A percentile compares a stretch with the other conserved stretches of the same genome.
Evolutionary conservation across 495 filamentous ascomycete species (phyloP).

Genomic region (Xylaria acuta): DNA sequence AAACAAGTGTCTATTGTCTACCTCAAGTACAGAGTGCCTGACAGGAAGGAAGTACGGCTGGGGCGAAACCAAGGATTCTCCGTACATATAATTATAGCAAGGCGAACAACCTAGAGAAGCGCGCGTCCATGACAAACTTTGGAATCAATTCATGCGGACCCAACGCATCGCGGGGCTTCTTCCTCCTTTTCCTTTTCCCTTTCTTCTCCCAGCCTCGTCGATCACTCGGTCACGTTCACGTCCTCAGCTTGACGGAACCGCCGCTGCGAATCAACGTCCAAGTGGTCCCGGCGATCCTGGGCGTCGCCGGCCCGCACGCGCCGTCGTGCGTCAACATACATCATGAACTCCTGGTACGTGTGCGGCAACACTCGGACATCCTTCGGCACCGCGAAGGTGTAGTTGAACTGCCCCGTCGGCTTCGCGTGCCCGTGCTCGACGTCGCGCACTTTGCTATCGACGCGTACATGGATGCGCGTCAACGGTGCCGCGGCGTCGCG

Average conservation of each 20-base stretch:
- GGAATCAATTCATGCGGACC: neutral
- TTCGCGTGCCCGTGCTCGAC: conserved; percentile 78
- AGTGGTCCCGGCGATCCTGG: conserved; percentile 35
- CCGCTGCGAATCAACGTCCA: conserved; percentile 13
- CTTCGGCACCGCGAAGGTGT: conserved; percentile 79
- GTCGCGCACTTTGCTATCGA: conserved; percentile 78
- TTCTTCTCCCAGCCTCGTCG: neutral
- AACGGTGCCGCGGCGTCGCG: conserved; percentile 41
- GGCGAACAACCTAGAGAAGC: neutral
- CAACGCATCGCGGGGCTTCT: no score
- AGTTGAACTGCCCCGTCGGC: conserved; percentile 83
- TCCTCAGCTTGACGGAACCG: conserved; percentile 24
- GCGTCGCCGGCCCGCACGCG: conserved; percentile 52
- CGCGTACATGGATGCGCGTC: conserved; percentile 78
- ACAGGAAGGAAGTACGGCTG: neutral
- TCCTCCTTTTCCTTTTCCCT: no score
- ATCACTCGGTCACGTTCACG: conserved; percentile 37
- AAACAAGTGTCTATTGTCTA: no score
- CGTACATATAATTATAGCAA: neutral
- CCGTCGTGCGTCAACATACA: conserved; percentile 75
- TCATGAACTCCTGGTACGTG: conserved; percentile 79
- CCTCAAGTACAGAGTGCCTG: no score
- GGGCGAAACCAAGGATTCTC: neutral
- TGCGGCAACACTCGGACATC: conserved; percentile 77
- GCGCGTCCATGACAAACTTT: neutral